Evolutionary conservation across 768 basidiomycete genomes (phyloP), one percentile per base, ranked within the genome.

Genomic region (Pleurotus cornucopiae): DNA sequence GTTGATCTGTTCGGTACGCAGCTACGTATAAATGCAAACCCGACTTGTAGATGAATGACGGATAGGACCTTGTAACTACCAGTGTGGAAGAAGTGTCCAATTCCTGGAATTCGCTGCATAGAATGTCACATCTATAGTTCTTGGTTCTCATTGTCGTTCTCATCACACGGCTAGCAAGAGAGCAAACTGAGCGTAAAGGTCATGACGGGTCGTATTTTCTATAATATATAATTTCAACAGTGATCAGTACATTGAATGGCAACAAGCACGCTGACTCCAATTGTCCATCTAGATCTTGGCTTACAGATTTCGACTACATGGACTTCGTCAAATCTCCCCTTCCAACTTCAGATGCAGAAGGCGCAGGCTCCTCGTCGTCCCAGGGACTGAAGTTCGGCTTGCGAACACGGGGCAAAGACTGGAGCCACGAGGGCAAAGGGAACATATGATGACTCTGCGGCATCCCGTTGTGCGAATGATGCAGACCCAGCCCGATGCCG

Each of bases 391-490:
- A 44, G 9, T 86, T 86, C 57, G 81, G 74, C 71, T 88, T 89
- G 58, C 81, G 77, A 60, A 81, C 75, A 61, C 81, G 76, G 38
- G 87, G 85, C 58, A 88, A 65, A n/a, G 81, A 74, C 62, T 83
- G 81, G 58, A 89, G 67, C 89, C 88, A 88, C 46, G 81, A 76
- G n/a, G 86, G 84, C 51, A 86, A 67, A 14, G 70, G n/a, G 20
- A 44, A 44, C n/a, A n/a, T 44, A 16, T 44, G 41, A 12, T 44
- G n/a, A 5, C 6, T 34, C 30, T 34, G 30, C 30, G 7, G 30
- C 11, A 34, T 34, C 30, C 30, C 30, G 11, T 21, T 44, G 41
- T 44, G 41, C 41, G n/a, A 13, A 44, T 5, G 41, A 44, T 44
- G 41, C 11, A 44, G 41, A 13, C 41, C 41, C 41, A 44, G 6